Evolutionary conservation across 441 rosid genomes (phyloP), one percentile per base, ranked within the genome.

Genomic region (Manihot esculenta): DNA sequence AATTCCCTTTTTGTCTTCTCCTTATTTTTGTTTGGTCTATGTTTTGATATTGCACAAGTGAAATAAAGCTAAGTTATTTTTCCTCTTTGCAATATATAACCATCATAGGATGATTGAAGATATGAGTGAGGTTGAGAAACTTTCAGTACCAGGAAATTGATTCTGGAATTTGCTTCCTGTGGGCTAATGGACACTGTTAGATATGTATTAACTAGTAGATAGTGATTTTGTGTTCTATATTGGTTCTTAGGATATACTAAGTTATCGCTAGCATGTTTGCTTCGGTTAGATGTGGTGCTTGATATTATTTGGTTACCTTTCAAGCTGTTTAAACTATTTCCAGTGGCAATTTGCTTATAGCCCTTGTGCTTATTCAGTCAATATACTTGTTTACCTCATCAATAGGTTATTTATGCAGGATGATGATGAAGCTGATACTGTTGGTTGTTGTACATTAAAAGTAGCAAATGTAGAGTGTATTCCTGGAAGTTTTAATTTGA

Each of bases 341-440:
- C 35, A 0, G 41, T 59, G 53, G 41, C 45, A 53, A 24, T 60
- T 54, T 49, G 42, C 24, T 26, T 27, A 38, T 21, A 23, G 13
- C 1, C 55, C n/a, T 65, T 21, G 38, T 33, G 38, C 63, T 41
- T 23, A 33, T 67, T 60, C 17, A 53, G 42, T 64, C 20, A 57
- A 67, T 62, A 47, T 23, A 49, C 64, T 41, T 26, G 67, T 51
- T 60, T 66, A 60, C 6, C 35, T 62, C 18, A 53, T 70, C 30
- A 57, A 53, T 41, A 75, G 69, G 47, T 60, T 68, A 64, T 30
- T 65, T 70, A 10, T 84, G 74, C 84, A 96, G 99, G 98, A 96
- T 70, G 98, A 92, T 74, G 97, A 96, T 72, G 99, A 96, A 82
- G 99, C 98, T n/a, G 98, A 96, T 70, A 96, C 99, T 62, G 98